phyloP scores from a whole-genome alignment of 2,329 filamentous ascomycete genomes.

The Acrocalymma vagum region DNA sequence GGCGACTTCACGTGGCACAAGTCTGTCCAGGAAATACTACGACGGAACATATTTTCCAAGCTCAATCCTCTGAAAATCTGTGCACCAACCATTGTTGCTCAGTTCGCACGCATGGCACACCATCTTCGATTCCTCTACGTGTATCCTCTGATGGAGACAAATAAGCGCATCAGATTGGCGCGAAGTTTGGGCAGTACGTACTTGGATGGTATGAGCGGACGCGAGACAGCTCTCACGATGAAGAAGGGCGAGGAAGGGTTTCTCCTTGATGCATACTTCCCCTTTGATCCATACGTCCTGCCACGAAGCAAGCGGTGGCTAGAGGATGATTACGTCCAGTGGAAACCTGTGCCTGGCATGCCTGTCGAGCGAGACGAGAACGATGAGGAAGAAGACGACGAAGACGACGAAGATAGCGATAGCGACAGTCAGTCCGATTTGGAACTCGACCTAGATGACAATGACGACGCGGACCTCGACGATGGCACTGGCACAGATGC shows the following conservation, averaged over 20 bases:
- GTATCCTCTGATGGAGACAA: constrained; percentile 85
- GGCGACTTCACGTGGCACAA: constrained; percentile 82
- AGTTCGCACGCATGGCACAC: constrained; percentile 88
- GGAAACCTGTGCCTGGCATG: constrained; percentile 48
- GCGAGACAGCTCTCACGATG: constrained; percentile 61
- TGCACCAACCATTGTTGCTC: constrained; percentile 85
- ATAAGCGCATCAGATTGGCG: constrained; percentile 86
- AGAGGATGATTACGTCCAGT: constrained; percentile 61
- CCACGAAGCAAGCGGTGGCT: constrained; percentile 89
- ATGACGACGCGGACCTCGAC: constrained; percentile 18
- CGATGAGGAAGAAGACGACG: constrained; percentile 49
- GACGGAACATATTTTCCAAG: constrained; percentile 81
- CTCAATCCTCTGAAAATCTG: constrained; percentile 97
- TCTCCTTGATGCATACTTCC: constrained; percentile 93
- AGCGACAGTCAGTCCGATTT: constrained; percentile 26
- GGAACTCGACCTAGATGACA: constrained; percentile 17
- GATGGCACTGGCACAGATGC: too few relatives aligned
- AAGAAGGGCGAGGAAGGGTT: constrained; percentile 78
- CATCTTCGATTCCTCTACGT: constrained; percentile 90
- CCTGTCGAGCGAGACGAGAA: constrained; percentile 55
- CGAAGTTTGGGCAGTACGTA: constrained; percentile 70
- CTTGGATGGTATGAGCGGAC: constrained; percentile 52
- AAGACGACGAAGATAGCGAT: constrained; percentile 37
- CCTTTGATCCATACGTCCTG: constrained; percentile 95
- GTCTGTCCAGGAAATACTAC: constrained; percentile 76